Evolutionary conservation across 1,139 yeast species (phyloP).

Genomic region (Kazachstania sp.): DNA sequence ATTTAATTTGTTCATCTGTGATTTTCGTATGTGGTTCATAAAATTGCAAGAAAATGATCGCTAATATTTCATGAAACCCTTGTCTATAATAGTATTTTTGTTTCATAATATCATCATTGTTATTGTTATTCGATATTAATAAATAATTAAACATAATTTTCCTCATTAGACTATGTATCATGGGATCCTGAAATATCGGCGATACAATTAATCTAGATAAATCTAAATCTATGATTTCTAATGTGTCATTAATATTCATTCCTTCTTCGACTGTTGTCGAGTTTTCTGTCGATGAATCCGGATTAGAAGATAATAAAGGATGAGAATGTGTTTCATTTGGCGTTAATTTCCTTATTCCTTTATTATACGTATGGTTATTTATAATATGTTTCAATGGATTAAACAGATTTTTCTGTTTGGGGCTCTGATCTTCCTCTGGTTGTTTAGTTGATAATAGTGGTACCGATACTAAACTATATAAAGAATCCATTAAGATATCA

Average conservation of each 20-base stretch:
- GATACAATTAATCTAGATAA: slow-evolving; percentile 56
- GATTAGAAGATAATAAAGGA: slow-evolving; percentile 10
- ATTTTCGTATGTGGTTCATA: slow-evolving; percentile 10
- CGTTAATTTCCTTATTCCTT: slow-evolving; percentile 12
- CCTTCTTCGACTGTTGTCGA: too few species aligned
- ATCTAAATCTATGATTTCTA: slow-evolving; percentile 50
- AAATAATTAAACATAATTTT: slow-evolving; percentile 45
- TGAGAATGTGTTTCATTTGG: slow-evolving; percentile 7
- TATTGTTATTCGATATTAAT: slow-evolving; percentile 16
- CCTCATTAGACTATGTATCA: slow-evolving; percentile 39
- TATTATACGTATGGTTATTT: background rate
- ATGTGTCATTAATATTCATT: slow-evolving; percentile 22
- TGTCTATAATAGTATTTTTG: slow-evolving; percentile 45
- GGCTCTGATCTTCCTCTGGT: background rate
- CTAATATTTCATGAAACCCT: slow-evolving; percentile 63
- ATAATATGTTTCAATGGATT: background rate
- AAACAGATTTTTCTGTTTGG: background rate
- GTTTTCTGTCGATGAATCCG: background rate
- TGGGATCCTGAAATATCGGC: slow-evolving; percentile 36
- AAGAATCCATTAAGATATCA: background rate
- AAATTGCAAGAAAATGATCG: slow-evolving; percentile 47
- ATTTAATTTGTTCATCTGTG: background rate
- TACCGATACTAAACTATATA: background rate
- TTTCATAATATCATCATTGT: slow-evolving; percentile 15
- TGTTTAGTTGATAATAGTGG: background rate